Base-by-base conservation (phyloP, 2,329 filamentous ascomycete genomes). In the Penicillium capsulatum region DNA sequence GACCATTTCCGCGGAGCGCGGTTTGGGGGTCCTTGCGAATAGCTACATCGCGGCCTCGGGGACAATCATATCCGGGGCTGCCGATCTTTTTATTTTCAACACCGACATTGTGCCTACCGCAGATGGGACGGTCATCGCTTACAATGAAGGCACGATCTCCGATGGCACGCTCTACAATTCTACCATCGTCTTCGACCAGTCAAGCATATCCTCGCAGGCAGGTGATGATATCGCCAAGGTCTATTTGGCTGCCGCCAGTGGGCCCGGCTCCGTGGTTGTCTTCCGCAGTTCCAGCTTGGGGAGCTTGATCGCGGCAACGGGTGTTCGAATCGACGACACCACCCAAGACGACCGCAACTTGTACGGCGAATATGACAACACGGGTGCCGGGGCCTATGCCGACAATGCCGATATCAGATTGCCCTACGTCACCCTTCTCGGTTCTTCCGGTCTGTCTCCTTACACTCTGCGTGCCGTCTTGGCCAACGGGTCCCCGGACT, bases 31-130 rank as follows among this genome's bases (percentile, higher is more conserved):
- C 17, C 60, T 73, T 16, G 67, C 67, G 7, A 63, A 71, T 44
- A 70, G 67, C 0, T 72, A 71, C 39, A 58, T 74, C 7, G 67
- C 73, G 41, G 69, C 66, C 2, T 45, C 58, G 4, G 65, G 69
- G 34, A 71, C 71, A 45, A 46, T 69, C 1, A 60, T 74, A 34
- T 67, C 65, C 40, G 62, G 64, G 24, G 66, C 61, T 8, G 60
- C 64, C 0, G 65, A 64, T 8, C 41, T 69, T 0, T 73, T 72
- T 39, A 45, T 74, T 0, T 73, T 66, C 40, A 60, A 61, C 7
- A 67, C 71, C 0, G 69, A 63, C 0, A 66, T 74, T 34, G 63
- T 66, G 0, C 61, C 68, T 1, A 64, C 67, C 0, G 50, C 53
- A 2, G 57, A 48, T 11, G 62, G 57, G 15, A 67, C 61, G 1